A percentile compares a stretch with the other conserved stretches of the same genome.
phyloP scores from a whole-genome alignment of 352 stramenopile species.

The Globisporangium emineosum region DNA sequence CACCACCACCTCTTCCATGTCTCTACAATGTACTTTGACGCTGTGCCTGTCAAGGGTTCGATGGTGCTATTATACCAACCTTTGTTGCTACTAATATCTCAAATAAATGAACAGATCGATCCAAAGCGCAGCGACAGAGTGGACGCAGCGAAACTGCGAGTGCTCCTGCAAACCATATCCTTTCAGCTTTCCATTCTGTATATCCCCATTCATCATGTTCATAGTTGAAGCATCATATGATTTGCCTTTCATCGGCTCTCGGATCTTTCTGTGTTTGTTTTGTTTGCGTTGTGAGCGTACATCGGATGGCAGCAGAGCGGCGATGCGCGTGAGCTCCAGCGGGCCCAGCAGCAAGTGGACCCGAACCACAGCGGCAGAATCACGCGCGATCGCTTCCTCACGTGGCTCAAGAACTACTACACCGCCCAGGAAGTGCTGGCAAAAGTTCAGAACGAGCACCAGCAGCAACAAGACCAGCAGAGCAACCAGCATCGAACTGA shows the following conservation, averaged over 20 bases:
- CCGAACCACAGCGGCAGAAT: conserved; percentile 36
- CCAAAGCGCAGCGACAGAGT: conserved; percentile 33
- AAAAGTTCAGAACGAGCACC: conserved; percentile 7
- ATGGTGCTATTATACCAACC: not conserved
- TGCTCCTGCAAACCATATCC: conserved; percentile 63
- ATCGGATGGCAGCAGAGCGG: conserved; percentile 52
- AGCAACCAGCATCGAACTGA: conserved; percentile 5
- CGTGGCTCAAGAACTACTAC: conserved; percentile 41
- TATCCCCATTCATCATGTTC: conserved; percentile 1
- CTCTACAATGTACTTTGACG: not conserved
- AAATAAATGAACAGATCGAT: conserved; percentile 41
- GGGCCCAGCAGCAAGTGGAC: conserved; percentile 58
- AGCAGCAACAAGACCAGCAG: not conserved
- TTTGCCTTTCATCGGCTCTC: conserved; percentile 22
- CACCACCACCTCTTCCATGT: not conserved
- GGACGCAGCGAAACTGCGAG: conserved; percentile 37
- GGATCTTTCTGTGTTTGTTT: conserved; percentile 8
- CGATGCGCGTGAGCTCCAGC: conserved; percentile 29
- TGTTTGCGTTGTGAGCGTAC: conserved; percentile 18
- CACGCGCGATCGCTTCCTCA: conserved; percentile 35
- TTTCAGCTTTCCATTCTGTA: conserved; percentile 10
- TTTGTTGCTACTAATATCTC: not conserved
- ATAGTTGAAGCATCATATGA: not conserved
- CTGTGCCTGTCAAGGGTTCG: not conserved
- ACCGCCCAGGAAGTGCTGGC: conserved; percentile 26